Base-by-base conservation (phyloP, 768 basidiomycete genomes). In the Clitopilus passeckerianus region DNA sequence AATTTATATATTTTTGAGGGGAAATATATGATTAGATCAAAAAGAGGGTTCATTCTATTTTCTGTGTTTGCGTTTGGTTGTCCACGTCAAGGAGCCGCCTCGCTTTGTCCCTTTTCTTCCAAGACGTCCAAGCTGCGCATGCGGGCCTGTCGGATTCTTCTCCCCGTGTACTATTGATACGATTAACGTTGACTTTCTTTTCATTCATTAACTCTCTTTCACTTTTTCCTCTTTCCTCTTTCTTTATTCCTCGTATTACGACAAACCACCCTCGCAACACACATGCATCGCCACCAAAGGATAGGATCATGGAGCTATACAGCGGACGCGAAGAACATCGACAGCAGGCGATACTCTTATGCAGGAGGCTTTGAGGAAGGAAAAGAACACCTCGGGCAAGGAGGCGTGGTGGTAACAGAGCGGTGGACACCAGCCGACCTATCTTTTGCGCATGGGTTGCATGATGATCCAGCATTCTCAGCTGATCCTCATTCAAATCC, bases 381-480 rank as follows among this genome's bases (percentile, higher is more conserved):
- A 50, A 50, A 50, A 50, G 46, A 10, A 50, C 46, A 5, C 18
- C 46, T 50, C 5, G 46, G 46, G n/a, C 16, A 23, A 50, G 22
- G 46, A 16, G 46, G n/a, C 20, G 12, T 50, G 15, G 10, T 50
- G 20, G 46, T 50, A 18, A 18, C 46, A 50, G 46, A 50, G 5
- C 46, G 22, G 16, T 50, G 46, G 46, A 50, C 46, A 9, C 22
- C 46, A 22, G 46, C 46, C 16, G 46, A 50, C 46, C 66, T 37
- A 58, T 68, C 70, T 65, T 54, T 70, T 64, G 55, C 73, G 18
- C 61, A 56, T 66, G 61, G 72, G 6, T 23, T 78, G 3, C 74
- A 77, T 56, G 75, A 81, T 65, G 82, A 83, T 64, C 85, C 83
- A 54, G 85, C 85, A 0, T 86, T 86, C 74, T 85, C 84, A 62